Conservation (phyloP, 352 stramenopile genomes). For the Halophytophthora polymorphica region DNA sequence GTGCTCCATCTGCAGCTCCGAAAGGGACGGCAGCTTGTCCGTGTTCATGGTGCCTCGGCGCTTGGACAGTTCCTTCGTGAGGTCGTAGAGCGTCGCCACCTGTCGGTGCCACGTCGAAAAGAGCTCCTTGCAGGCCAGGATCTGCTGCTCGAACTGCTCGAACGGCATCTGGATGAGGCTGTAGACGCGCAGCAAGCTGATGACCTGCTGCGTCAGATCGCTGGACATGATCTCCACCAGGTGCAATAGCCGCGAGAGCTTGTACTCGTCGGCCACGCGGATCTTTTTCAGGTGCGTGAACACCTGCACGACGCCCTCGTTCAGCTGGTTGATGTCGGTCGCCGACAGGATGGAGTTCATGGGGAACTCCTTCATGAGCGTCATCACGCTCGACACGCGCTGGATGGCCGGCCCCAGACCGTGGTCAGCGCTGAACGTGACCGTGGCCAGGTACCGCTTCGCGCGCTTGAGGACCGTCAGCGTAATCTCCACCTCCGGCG, state of each 20-base stretch:
- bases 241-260: constrained; percentile 70
- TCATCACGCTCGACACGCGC: constrained; percentile 87
- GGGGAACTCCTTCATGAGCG: constrained; percentile 92
- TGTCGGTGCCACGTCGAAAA: constrained; percentile 87
- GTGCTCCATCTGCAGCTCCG: constrained; percentile 86
- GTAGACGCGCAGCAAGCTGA: constrained; percentile 78
- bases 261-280: constrained; percentile 86
- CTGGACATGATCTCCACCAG: constrained; percentile 87
- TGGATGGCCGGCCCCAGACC: constrained; percentile 84
- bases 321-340: constrained; percentile 83
- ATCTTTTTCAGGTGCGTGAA: constrained; percentile 92
- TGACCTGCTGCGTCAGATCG: constrained; percentile 78
- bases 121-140: constrained; percentile 77
- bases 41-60: constrained; percentile 77
- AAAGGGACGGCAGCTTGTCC: constrained; percentile 75
- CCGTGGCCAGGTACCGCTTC: constrained; percentile 88
- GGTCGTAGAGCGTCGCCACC: constrained; percentile 78
- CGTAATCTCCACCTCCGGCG: constrained; percentile 89
- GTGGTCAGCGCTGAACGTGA: constrained; percentile 90
- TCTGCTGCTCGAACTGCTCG: constrained; percentile 76
- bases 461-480: constrained; percentile 89
- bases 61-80: constrained; percentile 85
- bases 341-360: constrained; percentile 91
- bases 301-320: constrained; percentile 71
- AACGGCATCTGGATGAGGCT: constrained; percentile 84